Base-by-base conservation (phyloP, 2,329 filamentous ascomycete species). In the Pyrenophora teres region DNA sequence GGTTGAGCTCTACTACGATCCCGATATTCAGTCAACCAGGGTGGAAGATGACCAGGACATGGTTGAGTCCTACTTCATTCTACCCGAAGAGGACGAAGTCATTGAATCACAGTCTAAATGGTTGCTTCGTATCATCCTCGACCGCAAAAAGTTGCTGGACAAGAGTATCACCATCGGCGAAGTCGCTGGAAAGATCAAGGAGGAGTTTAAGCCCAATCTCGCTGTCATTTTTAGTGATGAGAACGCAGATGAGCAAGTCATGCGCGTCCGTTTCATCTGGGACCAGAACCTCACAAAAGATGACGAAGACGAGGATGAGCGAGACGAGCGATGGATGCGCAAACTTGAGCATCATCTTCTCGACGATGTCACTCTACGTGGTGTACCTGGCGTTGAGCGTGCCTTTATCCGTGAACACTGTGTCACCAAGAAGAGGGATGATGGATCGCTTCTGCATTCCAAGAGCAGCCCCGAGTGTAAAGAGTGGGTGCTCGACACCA, bases 1-100 rank as follows among this genome's bases (percentile, higher is more conserved):
- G 40, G 96, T 92, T 0, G 95, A 99, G 74, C 93, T 99, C 53
- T 97, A 96, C 81, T 97, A 97, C 67, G 94, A 99, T 71, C 94
- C 94, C 0, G 89, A 95, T 53, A 87, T 97, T 53, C 85, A 89
- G 64, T 81, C 84, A 25, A 99, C 95, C 0, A 89, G 87, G 60
- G 96, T 99, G 64, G 83, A 88, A 31, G 89, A 89, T 50, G 94
- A 99, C 79, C 77, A 83, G 54, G 94, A 97, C 68, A 95, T 97
- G 84, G 90, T 99, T 6, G 92, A 97, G 63, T 96, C 93, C 0
- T 97, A 96, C 80, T 97, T 93, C 77, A 86, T 97, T 71, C 90
- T 97, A 70, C 90, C 91, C 0, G 90, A 95, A 50, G 86, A 90
- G 36, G 84, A 84, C 54, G 80, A 83, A 38, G 81, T 85, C 52